Base-by-base conservation (phyloP, 192 early-diverging fungal genomes). In the Helicostylum pulchrum region DNA sequence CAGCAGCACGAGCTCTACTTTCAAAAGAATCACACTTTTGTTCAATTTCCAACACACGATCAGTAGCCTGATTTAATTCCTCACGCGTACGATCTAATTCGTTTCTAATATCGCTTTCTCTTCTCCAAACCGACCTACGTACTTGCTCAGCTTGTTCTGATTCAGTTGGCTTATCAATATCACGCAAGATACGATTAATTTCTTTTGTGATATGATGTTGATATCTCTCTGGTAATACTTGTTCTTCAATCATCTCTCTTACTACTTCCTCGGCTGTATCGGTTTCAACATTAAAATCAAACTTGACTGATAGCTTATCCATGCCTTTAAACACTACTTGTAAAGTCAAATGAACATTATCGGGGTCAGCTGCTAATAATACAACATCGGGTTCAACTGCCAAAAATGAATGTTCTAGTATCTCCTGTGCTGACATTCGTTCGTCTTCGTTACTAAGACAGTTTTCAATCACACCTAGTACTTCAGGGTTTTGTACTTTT, bases 151-250 rank as follows among this genome's bases (percentile, higher is more conserved):
- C 56, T 9, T 69, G 67, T 36, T 71, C 63, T 4, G 56, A 61
- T 31, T 52, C 61, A 17, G 56, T 53, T n/a, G 66, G 64, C 47
- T 80, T 88, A 57, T 79, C 83, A 71, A 91, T 67, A 48, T 92
- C 90, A 23, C 90, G 79, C 55, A 92, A 74, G 53, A 92, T 91
- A 62, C 88, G 83, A 71, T 92, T 92, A 52, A 92, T 91, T 62
- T 92, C 90, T 47, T 82, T 81, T 10, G 90, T 92, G 42, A 92
- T 91, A 7, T 90, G 79, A 26, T 89, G 79, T 56, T 91, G 85
- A 58, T 91, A 92, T 59, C 78, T 75, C 49, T 86, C 76, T 32
- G 81, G 87, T 19, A 92, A 74, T 17, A 92, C 90, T 47, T 89
- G 73, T 68, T 92, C 90, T 52, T 90, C 88, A 55, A 92, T 92